Percentiles rank a stretch among this genome's conserved stretches.
These are phyloP conservation scores for Cichorium intybus DNA, from an alignment of 140 eudicot genomes.

Conservation along the genomic window DNA sequence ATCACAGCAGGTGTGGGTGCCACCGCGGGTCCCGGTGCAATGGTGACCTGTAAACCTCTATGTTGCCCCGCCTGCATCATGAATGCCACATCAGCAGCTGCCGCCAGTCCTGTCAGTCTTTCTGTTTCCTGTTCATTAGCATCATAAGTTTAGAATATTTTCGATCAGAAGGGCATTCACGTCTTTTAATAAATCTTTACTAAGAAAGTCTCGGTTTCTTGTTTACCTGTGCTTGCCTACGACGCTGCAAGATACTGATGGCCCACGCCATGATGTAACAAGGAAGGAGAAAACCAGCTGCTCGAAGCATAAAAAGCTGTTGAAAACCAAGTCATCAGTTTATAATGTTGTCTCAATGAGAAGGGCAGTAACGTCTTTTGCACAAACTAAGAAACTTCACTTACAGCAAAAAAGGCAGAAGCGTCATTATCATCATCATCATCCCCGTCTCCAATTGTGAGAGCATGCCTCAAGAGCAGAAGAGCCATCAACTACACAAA, in stretches of 20 bases:
- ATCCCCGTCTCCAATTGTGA: conserved; percentile 51
- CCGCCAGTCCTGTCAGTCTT: conserved; percentile 58
- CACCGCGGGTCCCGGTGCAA: conserved; percentile 43
- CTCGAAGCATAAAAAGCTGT: conserved; percentile 79
- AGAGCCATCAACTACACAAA: conserved; percentile 63
- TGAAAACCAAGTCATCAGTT: conserved; percentile 2
- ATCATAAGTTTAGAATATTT: too few species aligned
- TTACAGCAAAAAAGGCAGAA: conserved; percentile 65
- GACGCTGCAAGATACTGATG: conserved; percentile 61
- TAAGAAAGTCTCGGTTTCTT: too few species aligned
- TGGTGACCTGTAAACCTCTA: conserved; percentile 66
- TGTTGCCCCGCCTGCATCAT: conserved; percentile 65
- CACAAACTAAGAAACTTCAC: conserved; percentile 21
- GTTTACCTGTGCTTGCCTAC: conserved; percentile 84
- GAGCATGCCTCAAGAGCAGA: conserved; percentile 70
- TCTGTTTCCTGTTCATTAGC: conserved; percentile 67
- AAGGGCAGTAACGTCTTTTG: background rate
- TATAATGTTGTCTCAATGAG: background rate
- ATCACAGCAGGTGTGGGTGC: conserved; percentile 25
- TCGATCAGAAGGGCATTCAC: background rate
- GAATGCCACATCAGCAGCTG: conserved; percentile 70
- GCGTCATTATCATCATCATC: conserved; percentile 60
- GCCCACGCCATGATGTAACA: conserved; percentile 93
- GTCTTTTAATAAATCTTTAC: too few species aligned
- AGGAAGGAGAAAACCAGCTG: conserved; percentile 80